Conservation (phyloP, 208 protist species). For the Vickermania ingenoplastis region DNA sequence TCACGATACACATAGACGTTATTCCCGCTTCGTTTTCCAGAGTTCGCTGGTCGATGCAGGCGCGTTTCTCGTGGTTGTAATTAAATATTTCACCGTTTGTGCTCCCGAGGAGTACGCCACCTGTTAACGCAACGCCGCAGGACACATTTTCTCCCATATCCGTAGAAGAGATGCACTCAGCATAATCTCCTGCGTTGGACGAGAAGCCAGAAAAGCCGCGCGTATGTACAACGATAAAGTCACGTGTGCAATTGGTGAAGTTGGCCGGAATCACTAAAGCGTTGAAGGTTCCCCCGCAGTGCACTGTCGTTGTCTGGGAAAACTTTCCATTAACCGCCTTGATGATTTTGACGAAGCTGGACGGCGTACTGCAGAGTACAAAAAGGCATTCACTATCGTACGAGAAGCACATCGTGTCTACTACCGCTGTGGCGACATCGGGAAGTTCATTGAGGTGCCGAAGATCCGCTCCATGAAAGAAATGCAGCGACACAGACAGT, state of each 20-base stretch:
- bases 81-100: not conserved
- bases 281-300: not conserved
- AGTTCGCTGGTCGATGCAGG: not conserved
- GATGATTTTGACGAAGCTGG: slow-evolving; percentile 24
- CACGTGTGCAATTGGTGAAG: not conserved
- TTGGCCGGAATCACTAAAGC: not conserved
- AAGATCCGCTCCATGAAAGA: slow-evolving; percentile 36
- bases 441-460: slow-evolving; percentile 27
- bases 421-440: slow-evolving; percentile 30
- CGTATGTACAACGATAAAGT: slow-evolving; percentile 2
- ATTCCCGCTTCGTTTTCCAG: not conserved
- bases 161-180: not conserved
- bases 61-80: not conserved
- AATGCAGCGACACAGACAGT: slow-evolving; percentile 35
- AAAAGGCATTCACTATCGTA: slow-evolving; percentile 35
- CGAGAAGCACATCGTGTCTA: slow-evolving; percentile 44
- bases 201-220: not conserved
- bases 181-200: not conserved
- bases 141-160: not conserved
- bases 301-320: slow-evolving; percentile 2
- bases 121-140: not conserved
- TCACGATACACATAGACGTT: not conserved
- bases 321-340: slow-evolving; percentile 10
- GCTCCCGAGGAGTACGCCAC: not conserved
- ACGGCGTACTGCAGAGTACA: slow-evolving; percentile 32